Percentiles rank a stretch among this genome's conserved stretches.
phyloP scores from a whole-genome alignment of 345 rosid genomes.

The Toxicodendron radicans region DNA sequence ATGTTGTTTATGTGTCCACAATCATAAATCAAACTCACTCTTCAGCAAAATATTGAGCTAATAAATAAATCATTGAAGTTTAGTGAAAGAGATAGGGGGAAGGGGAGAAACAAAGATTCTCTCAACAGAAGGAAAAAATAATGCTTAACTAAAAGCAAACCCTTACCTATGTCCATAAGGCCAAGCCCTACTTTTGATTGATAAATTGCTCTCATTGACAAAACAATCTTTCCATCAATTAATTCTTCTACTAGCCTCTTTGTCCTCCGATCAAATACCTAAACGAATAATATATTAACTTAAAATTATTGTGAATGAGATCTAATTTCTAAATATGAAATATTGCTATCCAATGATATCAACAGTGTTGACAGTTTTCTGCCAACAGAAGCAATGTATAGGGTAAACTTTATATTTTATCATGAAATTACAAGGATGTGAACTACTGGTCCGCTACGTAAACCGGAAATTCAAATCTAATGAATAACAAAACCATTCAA shows the following conservation, averaged over 20 bases:
- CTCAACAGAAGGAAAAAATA: slow-evolving; percentile 1
- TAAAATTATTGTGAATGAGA: slow-evolving; percentile 5
- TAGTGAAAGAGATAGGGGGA: not conserved
- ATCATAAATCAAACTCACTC: not conserved
- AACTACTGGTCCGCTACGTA: no score
- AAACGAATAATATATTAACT: slow-evolving; percentile 29
- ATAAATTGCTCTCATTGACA: slow-evolving; percentile 94
- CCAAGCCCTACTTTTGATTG: slow-evolving; percentile 88
- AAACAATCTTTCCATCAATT: slow-evolving; percentile 76
- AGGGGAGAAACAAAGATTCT: not conserved
- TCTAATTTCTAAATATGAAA: not conserved
- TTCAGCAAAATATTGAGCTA: not conserved
- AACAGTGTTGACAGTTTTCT: not conserved
- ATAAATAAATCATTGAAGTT: not conserved
- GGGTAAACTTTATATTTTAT: no score
- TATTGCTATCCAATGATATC: slow-evolving; percentile 2
- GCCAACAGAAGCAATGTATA: not conserved
- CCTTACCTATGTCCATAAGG: slow-evolving; percentile 78
- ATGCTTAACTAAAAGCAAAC: not conserved
- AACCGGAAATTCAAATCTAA: no score
- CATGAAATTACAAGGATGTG: no score
- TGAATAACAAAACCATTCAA: no score
- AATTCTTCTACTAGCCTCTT: slow-evolving; percentile 92
- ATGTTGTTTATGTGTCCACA: not conserved
- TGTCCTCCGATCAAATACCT: slow-evolving; percentile 83